Evolutionary conservation across 2,329 filamentous ascomycete species (phyloP).

Genomic region (Phoma herbarum): DNA sequence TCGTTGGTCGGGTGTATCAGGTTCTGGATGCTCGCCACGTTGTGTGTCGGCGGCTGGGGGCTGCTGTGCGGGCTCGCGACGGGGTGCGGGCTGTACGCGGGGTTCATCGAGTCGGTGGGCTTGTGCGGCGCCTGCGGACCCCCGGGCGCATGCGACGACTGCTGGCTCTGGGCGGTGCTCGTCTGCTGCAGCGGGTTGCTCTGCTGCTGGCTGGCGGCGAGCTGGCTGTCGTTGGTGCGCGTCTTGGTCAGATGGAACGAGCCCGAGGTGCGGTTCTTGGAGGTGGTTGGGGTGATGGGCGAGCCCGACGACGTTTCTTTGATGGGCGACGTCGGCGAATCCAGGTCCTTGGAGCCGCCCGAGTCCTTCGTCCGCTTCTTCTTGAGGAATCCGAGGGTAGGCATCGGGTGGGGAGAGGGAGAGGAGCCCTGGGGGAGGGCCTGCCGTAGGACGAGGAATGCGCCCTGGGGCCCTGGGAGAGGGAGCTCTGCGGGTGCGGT

Average conservation of each 20-base stretch:
- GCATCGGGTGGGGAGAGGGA: slow-evolving; percentile 66
- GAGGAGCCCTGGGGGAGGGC: slow-evolving; percentile 23
- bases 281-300: slow-evolving; percentile 46
- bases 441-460: neutral
- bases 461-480: slow-evolving; percentile 13
- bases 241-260: slow-evolving; percentile 42
- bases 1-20: slow-evolving; percentile 72
- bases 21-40: slow-evolving; percentile 82
- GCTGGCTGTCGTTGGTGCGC: slow-evolving; percentile 40
- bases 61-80: slow-evolving; percentile 44
- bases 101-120: slow-evolving; percentile 54
- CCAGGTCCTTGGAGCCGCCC: slow-evolving; percentile 65
- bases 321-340: slow-evolving; percentile 72
- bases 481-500: neutral
- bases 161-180: neutral
- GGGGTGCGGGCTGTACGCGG: slow-evolving; percentile 44
- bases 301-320: slow-evolving; percentile 64
- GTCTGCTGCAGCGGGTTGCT: neutral
- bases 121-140: slow-evolving; percentile 38
- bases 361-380: slow-evolving; percentile 98
- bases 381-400: slow-evolving; percentile 94
- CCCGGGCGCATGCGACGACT: slow-evolving; percentile 14
- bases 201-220: slow-evolving; percentile 22
- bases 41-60: slow-evolving; percentile 61
- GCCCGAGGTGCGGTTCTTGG: slow-evolving; percentile 45